Evolutionary conservation across 306 rosid species (phyloP), one percentile per base, ranked within the genome.

Genomic region (Prunus mongolica): DNA sequence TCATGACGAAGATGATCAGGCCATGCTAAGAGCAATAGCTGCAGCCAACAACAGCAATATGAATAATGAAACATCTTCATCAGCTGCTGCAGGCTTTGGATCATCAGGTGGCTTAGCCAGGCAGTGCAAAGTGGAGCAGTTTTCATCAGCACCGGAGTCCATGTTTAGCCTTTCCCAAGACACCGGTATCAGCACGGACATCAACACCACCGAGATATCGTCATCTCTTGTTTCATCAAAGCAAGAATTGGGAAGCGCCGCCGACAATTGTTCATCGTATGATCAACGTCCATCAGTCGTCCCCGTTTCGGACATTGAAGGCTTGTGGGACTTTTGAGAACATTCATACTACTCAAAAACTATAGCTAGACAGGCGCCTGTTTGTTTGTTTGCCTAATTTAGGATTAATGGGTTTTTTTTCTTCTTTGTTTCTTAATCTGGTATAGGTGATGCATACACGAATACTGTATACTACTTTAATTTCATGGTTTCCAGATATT

Each of bases 171-270:
- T 79, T 49, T 91, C 97, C 3, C 97, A 88, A 61, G 97, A 91
- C 62, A 91, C 94, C 0, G 90, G 93, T 15, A 69, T 88, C 8
- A 91, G 93, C 91, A 86, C 88, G 22, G 92, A 91, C 79, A 74
- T 82, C 74, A 89, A 83, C 85, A 79, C 87, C 55, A 73, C 76
- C 1, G 95, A 90, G 27, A 89, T 86, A 22, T 88, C 93, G 14
- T 91, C 97, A 8, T 61, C 81, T n/a, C 57, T 0, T 3, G 87
- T 86, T 12, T 87, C 93, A 2, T 87, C 93, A 2, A 88, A 87
- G 80, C 88, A 82, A 57, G 83, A 82, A 47, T 77, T 49, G 32
- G 76, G 66, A 45, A 65, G 63, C 8, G 14, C 77, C 74, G 45
- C 32, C 58, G 75, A 81, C 76, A 78, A 70, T 47, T 24, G 16